Evolutionary conservation across 1,284 basidiomycete genomes (phyloP).

Genomic region (Cutaneotrichosporon sp.): DNA sequence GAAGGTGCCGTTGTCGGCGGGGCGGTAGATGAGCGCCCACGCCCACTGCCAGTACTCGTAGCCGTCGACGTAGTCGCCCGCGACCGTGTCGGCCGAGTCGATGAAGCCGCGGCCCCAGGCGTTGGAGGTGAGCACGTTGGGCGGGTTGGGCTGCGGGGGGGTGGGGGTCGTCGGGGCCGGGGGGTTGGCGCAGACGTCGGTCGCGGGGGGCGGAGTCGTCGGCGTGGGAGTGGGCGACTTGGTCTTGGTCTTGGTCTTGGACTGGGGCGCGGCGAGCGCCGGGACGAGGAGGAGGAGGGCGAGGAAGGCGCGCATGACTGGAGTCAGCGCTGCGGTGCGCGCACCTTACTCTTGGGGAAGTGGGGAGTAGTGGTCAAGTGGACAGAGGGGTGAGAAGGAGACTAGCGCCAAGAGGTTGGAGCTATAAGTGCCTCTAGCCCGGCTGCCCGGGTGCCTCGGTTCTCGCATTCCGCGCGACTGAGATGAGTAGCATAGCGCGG

Average conservation of each 20-base stretch:
- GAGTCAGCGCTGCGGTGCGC: not conserved
- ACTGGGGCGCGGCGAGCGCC: not conserved
- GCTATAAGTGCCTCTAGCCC: not conserved
- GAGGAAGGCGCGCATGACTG: not conserved
- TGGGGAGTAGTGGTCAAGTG: not conserved
- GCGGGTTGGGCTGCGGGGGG: not conserved
- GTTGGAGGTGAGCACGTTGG: not conserved
- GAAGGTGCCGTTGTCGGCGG: not conserved
- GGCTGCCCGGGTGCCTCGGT: not conserved
- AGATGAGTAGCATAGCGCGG: not conserved
- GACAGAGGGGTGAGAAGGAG: not conserved
- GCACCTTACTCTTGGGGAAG: not conserved
- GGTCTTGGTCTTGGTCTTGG: no score
- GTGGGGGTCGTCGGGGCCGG: not conserved
- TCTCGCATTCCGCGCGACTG: not conserved
- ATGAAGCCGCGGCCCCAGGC: conserved; percentile 2
- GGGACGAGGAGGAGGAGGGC: not conserved
- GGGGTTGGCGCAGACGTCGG: not conserved
- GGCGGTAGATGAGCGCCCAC: conserved; percentile 9
- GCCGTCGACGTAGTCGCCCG: conserved; percentile 1
- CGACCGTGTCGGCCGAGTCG: not conserved
- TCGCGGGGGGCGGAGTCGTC: not conserved
- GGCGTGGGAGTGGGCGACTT: not conserved
- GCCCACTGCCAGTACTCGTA: conserved; percentile 2
- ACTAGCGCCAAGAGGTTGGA: no score